These are phyloP conservation scores for Teunomyces aglyptinius DNA, from an alignment of 805 yeast species.

Conservation along the genomic window DNA sequence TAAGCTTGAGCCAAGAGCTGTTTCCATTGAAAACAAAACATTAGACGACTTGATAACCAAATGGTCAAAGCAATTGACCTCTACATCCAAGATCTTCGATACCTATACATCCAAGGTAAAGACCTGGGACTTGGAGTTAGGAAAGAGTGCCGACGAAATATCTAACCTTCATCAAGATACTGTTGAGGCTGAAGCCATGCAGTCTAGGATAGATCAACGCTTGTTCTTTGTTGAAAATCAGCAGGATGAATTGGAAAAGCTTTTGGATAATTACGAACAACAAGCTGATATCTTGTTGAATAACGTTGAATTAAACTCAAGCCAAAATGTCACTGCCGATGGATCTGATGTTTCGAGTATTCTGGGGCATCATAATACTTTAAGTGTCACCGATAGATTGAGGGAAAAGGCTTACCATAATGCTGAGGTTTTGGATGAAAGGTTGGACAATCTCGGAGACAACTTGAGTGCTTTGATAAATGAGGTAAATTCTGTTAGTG, in stretches of 20 bases:
- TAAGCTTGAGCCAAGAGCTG: constrained; percentile 61
- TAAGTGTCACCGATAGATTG: constrained; percentile 71
- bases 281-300: constrained; percentile 56
- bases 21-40: constrained; percentile 85
- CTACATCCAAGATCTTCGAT: constrained; percentile 71
- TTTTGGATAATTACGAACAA: constrained; percentile 78
- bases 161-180: constrained; percentile 75
- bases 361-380: constrained; percentile 25
- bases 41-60: constrained; percentile 87
- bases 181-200: constrained; percentile 79
- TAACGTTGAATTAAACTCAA: constrained; percentile 38
- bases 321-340: constrained; percentile 10
- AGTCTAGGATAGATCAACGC: constrained; percentile 82
- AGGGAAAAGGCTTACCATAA: constrained; percentile 86
- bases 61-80: constrained; percentile 86
- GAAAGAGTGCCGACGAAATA: constrained; percentile 82
- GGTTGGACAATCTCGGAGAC: constrained; percentile 71
- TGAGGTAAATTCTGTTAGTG: constrained; percentile 82
- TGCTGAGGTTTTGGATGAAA: constrained; percentile 82
- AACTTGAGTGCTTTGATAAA: constrained; percentile 72
- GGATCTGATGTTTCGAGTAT: constrained; percentile 19
- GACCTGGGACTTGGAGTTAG: constrained; percentile 82
- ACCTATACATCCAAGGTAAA: constrained; percentile 71
- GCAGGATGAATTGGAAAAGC: constrained; percentile 83
- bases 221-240: constrained; percentile 83